phyloP scores from a whole-genome alignment of 345 rosid species.

The Punica granatum region DNA sequence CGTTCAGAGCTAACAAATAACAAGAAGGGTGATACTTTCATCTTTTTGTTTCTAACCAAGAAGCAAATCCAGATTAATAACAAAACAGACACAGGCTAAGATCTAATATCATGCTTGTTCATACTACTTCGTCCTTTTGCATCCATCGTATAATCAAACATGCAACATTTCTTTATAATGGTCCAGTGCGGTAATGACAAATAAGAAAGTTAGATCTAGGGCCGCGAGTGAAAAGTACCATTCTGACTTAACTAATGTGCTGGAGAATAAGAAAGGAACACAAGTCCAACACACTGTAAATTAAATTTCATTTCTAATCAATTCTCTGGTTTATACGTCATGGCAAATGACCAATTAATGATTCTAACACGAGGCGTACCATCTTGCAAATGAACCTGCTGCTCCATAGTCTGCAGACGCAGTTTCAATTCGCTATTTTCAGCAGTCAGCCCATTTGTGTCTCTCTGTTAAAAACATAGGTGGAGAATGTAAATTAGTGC shows the following conservation, averaged over 20 bases:
- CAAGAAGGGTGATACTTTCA: neutral
- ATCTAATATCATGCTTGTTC: neutral
- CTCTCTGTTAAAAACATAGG: slow-evolving; percentile 39
- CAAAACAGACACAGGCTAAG: neutral
- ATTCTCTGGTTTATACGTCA: neutral
- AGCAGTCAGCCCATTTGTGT: slow-evolving; percentile 50
- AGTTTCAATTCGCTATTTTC: slow-evolving; percentile 75
- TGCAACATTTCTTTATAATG: neutral
- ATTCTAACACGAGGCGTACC: slow-evolving; percentile 29
- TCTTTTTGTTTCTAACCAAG: neutral
- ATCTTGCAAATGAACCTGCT: slow-evolving; percentile 72
- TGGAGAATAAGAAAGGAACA: neutral
- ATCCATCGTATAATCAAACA: neutral
- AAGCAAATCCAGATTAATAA: neutral
- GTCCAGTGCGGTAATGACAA: neutral
- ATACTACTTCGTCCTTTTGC: neutral
- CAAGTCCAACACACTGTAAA: neutral
- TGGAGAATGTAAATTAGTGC: neutral
- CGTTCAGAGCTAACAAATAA: slow-evolving; percentile 56
- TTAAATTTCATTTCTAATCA: neutral
- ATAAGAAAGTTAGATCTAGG: neutral
- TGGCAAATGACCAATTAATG: neutral
- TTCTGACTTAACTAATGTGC: neutral
- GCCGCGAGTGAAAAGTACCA: neutral
- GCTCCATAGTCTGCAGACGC: slow-evolving; percentile 76